Evolutionary conservation across 495 filamentous ascomycete species (phyloP).

Genomic region (Penicillium bialowiezense): DNA sequence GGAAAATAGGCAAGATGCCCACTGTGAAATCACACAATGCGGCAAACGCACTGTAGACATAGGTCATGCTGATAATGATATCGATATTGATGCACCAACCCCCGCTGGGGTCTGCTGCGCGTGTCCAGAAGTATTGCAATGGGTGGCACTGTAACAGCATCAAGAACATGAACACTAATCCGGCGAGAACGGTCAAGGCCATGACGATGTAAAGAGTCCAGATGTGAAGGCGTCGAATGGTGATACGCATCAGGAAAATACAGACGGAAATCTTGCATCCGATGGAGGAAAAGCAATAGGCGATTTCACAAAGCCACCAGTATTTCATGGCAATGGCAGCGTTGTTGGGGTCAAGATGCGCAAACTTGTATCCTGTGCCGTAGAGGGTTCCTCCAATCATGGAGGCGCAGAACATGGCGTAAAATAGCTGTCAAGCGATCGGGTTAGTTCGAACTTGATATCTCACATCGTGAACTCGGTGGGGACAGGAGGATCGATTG

Average conservation of each 20-base stretch:
- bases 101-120: slow-evolving; percentile 21
- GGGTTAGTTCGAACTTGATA: neutral
- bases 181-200: slow-evolving; percentile 30
- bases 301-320: slow-evolving; percentile 44
- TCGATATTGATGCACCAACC: slow-evolving; percentile 38
- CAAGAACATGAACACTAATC: slow-evolving; percentile 39
- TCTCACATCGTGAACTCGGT: neutral
- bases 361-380: slow-evolving; percentile 34
- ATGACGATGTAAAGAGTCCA: slow-evolving; percentile 39
- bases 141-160: slow-evolving; percentile 45
- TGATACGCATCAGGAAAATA: slow-evolving; percentile 48
- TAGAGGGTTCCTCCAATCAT: slow-evolving; percentile 40
- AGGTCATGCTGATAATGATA: slow-evolving; percentile 38
- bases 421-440: slow-evolving; percentile 22
- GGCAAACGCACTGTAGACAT: slow-evolving; percentile 41
- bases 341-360: slow-evolving; percentile 18
- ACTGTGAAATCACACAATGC: slow-evolving; percentile 43
- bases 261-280: slow-evolving; percentile 43
- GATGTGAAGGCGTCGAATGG: slow-evolving; percentile 30
- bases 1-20: slow-evolving; percentile 37
- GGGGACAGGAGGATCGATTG: neutral
- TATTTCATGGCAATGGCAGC: slow-evolving; percentile 39
- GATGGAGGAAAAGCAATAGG: slow-evolving; percentile 42
- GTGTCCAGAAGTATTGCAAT: slow-evolving; percentile 40
- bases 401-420: slow-evolving; percentile 36